Conservation (phyloP, 352 stramenopile genomes). For the Phytophthora citricola region DNA sequence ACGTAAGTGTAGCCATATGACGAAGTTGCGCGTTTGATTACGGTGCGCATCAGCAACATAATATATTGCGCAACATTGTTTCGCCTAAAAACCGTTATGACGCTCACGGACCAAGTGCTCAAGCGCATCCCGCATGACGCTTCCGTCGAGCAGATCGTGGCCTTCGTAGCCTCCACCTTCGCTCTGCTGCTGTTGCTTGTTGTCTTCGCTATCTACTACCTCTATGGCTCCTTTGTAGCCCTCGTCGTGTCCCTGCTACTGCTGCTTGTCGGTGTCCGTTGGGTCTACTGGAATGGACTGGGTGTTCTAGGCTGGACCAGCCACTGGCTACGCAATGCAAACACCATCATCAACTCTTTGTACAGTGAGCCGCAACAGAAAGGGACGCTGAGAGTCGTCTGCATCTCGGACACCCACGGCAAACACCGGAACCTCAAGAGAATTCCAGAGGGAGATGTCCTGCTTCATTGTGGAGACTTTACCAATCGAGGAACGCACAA, state of each 20-base stretch:
- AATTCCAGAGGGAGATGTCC: slow-evolving; percentile 75
- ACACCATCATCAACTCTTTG: slow-evolving; percentile 34
- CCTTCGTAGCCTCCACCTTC: slow-evolving; percentile 8
- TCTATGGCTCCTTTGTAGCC: slow-evolving; percentile 35
- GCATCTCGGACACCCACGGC: slow-evolving; percentile 85
- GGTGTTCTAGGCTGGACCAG: slow-evolving; percentile 63
- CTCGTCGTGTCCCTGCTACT: slow-evolving; percentile 25
- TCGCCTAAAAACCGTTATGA: slow-evolving; percentile 18
- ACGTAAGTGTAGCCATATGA: not conserved
- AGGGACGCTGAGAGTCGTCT: slow-evolving; percentile 74
- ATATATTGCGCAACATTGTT: not conserved
- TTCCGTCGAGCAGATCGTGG: slow-evolving; percentile 40
- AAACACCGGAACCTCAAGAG: slow-evolving; percentile 69
- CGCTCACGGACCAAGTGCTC: slow-evolving; percentile 31
- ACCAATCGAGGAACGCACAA: slow-evolving; percentile 75
- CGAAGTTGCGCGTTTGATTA: too few relatives aligned
- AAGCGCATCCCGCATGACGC: slow-evolving; percentile 54
- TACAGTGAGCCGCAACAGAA: slow-evolving; percentile 49
- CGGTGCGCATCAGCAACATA: not conserved
- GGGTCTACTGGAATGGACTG: slow-evolving; percentile 69
- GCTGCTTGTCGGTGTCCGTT: slow-evolving; percentile 40
- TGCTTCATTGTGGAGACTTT: slow-evolving; percentile 94
- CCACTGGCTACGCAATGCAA: slow-evolving; percentile 53
- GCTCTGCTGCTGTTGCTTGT: slow-evolving; percentile 8
- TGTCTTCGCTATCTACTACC: slow-evolving; percentile 24